A percentile compares a stretch with the other conserved stretches of the same genome.
These are phyloP conservation scores for Solanum appendiculatum DNA, from an alignment of 257 asterid genomes.

Conservation along the genomic window DNA sequence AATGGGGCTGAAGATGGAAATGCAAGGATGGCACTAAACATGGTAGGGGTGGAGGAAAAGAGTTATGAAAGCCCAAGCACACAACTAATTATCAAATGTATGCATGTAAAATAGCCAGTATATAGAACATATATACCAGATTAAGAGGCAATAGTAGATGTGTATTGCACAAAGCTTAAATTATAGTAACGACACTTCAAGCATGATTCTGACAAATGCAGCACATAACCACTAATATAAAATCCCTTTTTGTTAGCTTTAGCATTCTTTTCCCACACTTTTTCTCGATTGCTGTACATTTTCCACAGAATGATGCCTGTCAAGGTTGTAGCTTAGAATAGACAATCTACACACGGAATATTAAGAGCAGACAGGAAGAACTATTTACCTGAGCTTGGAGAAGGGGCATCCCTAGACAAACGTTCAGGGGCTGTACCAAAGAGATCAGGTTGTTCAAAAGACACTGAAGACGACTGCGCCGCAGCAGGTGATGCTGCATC, in stretches of 20 bases:
- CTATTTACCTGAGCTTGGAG: constrained; percentile 59
- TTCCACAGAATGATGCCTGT: background rate
- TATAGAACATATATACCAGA: background rate
- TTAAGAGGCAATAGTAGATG: background rate
- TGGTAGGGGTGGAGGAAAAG: background rate
- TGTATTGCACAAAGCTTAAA: background rate
- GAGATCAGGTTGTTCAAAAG: constrained; percentile 19
- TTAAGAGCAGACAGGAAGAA: background rate
- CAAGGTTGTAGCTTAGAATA: background rate
- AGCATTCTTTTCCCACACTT: background rate
- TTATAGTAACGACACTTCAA: background rate
- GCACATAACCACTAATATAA: background rate
- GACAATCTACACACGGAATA: background rate
- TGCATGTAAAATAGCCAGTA: background rate
- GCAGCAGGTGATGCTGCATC: constrained; percentile 36
- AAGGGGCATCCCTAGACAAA: constrained; percentile 34
- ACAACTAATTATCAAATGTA: background rate
- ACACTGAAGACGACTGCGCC: constrained; percentile 30
- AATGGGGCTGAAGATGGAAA: background rate
- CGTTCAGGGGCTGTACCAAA: constrained; percentile 7
- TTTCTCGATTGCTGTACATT: background rate
- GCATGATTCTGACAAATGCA: background rate
- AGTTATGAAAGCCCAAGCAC: background rate
- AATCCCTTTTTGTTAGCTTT: background rate
- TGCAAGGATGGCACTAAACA: background rate